These are phyloP conservation scores for Psilocybe cubensis DNA, from an alignment of 768 basidiomycete genomes.

Conservation along the genomic window DNA sequence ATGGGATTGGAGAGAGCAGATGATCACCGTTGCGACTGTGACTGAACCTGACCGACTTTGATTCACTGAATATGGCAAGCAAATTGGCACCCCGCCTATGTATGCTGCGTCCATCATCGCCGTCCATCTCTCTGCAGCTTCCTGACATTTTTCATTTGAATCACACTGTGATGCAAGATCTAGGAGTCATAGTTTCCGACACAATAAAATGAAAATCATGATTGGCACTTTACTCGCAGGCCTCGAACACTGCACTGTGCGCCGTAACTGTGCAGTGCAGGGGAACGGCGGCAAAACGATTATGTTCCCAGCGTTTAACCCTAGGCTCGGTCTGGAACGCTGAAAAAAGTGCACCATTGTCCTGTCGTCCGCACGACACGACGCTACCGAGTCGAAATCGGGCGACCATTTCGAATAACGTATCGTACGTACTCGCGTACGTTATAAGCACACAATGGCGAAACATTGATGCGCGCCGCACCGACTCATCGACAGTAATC, in stretches of 20 bases:
- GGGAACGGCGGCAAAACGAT: too few species aligned
- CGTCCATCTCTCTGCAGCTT: too few species aligned
- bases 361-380: background rate
- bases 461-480: background rate
- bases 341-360: background rate
- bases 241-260: background rate
- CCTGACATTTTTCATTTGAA: too few species aligned
- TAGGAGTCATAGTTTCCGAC: background rate
- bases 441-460: background rate
- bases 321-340: background rate
- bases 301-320: background rate
- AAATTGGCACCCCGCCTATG: background rate
- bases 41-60: slow-evolving; percentile 2
- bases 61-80: background rate
- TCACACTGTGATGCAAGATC: too few species aligned
- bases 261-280: too few species aligned
- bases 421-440: too few species aligned
- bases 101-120: slow-evolving; percentile 4
- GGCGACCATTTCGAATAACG: background rate
- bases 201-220: background rate
- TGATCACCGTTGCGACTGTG: background rate
- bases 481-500: too few species aligned
- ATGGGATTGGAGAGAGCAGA: background rate
- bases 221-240: slow-evolving; percentile 3
- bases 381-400: too few species aligned